phyloP scores from a whole-genome alignment of 2,329 filamentous ascomycete species.

The Ascosphaera acerosa region DNA sequence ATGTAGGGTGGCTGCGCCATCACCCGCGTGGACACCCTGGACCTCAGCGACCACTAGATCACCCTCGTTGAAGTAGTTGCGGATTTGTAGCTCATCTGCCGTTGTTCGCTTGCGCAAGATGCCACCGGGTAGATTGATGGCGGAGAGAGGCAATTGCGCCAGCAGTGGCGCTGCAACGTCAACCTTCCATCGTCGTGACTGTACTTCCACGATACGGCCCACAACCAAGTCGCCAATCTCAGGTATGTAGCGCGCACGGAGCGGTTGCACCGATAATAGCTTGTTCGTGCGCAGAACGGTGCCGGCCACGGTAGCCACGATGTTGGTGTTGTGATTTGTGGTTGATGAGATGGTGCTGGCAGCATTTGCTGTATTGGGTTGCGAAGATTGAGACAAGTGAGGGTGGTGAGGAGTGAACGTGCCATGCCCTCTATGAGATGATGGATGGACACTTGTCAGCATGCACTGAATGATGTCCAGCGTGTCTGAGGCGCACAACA shows the following conservation, averaged over 20 bases:
- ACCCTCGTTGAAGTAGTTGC: conserved; percentile 89
- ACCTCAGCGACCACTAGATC: conserved; percentile 89
- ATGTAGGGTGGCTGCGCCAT: conserved; percentile 69
- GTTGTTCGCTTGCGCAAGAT: conserved; percentile 78
- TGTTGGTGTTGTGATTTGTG: conserved; percentile 27
- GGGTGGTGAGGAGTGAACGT: not conserved
- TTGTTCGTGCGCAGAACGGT: conserved; percentile 89
- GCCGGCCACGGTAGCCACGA: conserved; percentile 74
- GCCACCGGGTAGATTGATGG: conserved; percentile 85
- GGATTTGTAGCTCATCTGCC: conserved; percentile 90
- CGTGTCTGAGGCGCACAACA: not conserved
- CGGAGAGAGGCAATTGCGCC: conserved; percentile 58
- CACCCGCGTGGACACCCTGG: conserved; percentile 61
- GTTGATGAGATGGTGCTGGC: conserved; percentile 29
- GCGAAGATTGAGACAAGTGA: conserved; percentile 6
- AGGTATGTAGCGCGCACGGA: conserved; percentile 79
- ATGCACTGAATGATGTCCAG: conserved; percentile 4
- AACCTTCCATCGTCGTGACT: conserved; percentile 78
- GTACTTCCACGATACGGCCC: conserved; percentile 84
- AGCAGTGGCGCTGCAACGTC: conserved; percentile 76
- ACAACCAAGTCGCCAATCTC: conserved; percentile 93
- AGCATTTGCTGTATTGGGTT: conserved; percentile 53
- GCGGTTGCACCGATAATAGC: conserved; percentile 67
- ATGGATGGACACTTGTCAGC: too few relatives aligned
- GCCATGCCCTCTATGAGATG: not conserved